phyloP scores from a whole-genome alignment of 1,284 basidiomycete species.

The Schizophyllum amplum region DNA sequence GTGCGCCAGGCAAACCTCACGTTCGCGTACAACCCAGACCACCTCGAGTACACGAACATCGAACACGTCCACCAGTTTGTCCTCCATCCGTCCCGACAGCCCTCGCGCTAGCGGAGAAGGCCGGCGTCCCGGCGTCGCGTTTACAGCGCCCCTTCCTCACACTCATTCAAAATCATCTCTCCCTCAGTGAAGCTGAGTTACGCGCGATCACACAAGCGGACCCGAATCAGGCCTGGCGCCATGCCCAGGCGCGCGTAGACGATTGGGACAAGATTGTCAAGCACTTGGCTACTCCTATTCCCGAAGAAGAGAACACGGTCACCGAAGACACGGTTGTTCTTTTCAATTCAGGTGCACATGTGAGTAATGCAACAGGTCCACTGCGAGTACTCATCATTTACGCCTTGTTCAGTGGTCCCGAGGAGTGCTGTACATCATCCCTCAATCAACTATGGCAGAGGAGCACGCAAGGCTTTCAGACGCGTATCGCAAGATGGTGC shows the following conservation, averaged over 20 bases:
- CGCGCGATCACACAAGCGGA: slow-evolving; percentile 1
- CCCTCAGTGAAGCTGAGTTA: slow-evolving; percentile 1
- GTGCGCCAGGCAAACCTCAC: slow-evolving; percentile 2
- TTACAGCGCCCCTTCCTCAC: slow-evolving; percentile 8
- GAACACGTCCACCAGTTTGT: slow-evolving; percentile 3
- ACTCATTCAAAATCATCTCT: slow-evolving; percentile 7
- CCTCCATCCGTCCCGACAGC: slow-evolving; percentile 1
- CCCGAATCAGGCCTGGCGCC: slow-evolving; percentile 1
- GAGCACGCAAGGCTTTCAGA: neutral
- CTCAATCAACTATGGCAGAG: slow-evolving; percentile 3
- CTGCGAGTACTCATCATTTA: neutral
- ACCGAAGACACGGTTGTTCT: slow-evolving; percentile 5
- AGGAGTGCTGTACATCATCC: slow-evolving; percentile 1
- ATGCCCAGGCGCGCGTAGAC: neutral
- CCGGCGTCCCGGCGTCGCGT: slow-evolving; percentile 7
- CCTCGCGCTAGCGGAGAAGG: slow-evolving; percentile 1
- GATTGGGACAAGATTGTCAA: slow-evolving; percentile 3
- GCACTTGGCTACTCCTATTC: slow-evolving; percentile 1
- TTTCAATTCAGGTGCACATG: slow-evolving; percentile 6
- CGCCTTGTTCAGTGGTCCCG: slow-evolving; percentile 2
- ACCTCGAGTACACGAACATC: neutral
- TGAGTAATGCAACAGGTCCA: neutral
- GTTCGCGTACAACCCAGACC: slow-evolving; percentile 2
- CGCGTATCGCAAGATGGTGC: slow-evolving; percentile 4
- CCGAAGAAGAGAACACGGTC: slow-evolving; percentile 4